phyloP scores from a whole-genome alignment of 1,284 basidiomycete species.

The Cyathus olla region DNA sequence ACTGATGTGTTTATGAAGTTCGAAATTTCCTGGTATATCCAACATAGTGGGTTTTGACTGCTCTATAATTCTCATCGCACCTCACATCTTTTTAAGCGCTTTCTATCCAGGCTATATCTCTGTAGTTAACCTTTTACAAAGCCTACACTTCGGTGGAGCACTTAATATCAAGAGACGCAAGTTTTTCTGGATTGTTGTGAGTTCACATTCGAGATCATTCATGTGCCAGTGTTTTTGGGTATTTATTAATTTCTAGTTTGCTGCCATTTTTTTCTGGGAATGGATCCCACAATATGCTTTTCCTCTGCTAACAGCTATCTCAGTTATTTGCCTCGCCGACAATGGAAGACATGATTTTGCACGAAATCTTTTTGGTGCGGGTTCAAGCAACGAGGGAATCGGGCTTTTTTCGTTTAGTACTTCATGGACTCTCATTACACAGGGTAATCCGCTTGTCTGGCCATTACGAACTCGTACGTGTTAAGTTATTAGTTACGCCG shows the following conservation, averaged over 20 bases:
- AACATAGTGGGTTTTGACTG: constrained; percentile 62
- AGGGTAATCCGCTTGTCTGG: constrained; percentile 64
- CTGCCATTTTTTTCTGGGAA: constrained; percentile 63
- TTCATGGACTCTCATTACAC: constrained; percentile 65
- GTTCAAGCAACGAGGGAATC: constrained; percentile 63
- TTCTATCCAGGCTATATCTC: constrained; percentile 65
- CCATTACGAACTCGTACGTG: constrained; percentile 61
- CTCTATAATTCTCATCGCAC: not conserved
- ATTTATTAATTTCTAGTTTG: constrained; percentile 38
- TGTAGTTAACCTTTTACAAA: constrained; percentile 62
- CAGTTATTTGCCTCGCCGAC: constrained; percentile 60
- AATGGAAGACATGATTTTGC: constrained; percentile 57
- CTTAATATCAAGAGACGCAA: constrained; percentile 61
- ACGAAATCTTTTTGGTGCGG: constrained; percentile 63
- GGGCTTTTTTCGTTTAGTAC: constrained; percentile 60
- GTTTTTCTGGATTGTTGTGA: constrained; percentile 67
- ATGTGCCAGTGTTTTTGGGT: not conserved
- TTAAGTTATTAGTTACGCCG: not conserved
- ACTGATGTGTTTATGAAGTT: constrained; percentile 28
- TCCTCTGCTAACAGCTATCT: constrained; percentile 56
- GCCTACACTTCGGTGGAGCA: constrained; percentile 60
- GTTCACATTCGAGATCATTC: too few species aligned
- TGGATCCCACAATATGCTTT: constrained; percentile 59
- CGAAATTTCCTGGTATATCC: constrained; percentile 69
- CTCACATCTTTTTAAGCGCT: constrained; percentile 45